A percentile compares a stretch with the other conserved stretches of the same genome.
Evolutionary conservation across 129 eudicot species (phyloP).

Genomic region (Escallonia herrerae): DNA sequence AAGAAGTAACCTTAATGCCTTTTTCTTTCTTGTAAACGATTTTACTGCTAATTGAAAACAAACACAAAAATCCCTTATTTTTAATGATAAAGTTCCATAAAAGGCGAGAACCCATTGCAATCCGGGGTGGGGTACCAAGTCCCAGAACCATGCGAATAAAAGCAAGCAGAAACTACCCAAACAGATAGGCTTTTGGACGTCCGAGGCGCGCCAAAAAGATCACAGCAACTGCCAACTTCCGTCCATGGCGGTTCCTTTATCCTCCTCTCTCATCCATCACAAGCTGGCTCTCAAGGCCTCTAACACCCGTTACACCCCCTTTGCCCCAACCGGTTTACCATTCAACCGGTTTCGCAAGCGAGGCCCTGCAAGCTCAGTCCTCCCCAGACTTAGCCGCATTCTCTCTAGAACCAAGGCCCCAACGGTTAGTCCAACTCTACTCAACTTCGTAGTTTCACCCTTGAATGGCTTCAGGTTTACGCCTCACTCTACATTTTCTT

Average conservation of each 20-base stretch:
- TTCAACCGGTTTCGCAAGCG: slow-evolving; percentile 8
- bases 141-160: not conserved
- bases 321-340: slow-evolving; percentile 18
- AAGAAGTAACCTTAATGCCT: too few species aligned
- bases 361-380: slow-evolving; percentile 10
- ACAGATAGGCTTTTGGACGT: slow-evolving; percentile 42
- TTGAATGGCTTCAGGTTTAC: not conserved
- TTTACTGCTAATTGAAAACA: too few species aligned
- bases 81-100: not conserved
- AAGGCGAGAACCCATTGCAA: too few species aligned
- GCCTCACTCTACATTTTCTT: not conserved
- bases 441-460: not conserved
- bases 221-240: slow-evolving; percentile 19
- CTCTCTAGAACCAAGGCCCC: slow-evolving; percentile 23
- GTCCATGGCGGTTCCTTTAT: slow-evolving; percentile 52
- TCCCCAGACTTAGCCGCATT: slow-evolving; percentile 42
- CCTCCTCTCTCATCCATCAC: slow-evolving; percentile 40
- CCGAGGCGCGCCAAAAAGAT: slow-evolving; percentile 40
- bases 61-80: too few species aligned
- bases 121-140: too few species aligned
- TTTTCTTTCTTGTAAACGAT: too few species aligned
- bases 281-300: slow-evolving; percentile 22
- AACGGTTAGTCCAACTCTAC: slow-evolving; percentile 37
- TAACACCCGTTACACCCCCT: slow-evolving; percentile 14
- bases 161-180: slow-evolving; percentile 6